phyloP scores from a whole-genome alignment of 129 eudicot species.

The Helichrysum umbraculigerum region DNA sequence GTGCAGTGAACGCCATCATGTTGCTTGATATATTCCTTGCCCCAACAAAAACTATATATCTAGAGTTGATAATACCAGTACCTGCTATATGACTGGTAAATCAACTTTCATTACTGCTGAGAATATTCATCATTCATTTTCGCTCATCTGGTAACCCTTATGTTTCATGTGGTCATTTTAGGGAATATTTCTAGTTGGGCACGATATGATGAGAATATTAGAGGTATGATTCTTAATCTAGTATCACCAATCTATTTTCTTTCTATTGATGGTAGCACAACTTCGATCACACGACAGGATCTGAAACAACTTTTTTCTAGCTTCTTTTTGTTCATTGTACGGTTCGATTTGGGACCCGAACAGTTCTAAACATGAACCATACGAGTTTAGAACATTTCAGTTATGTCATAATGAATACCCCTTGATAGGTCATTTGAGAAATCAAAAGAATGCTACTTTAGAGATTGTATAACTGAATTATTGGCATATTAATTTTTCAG shows the following conservation, averaged over 20 bases:
- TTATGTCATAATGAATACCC: background rate
- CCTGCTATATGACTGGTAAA: constrained; percentile 81
- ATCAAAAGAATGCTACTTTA: background rate
- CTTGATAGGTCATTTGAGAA: background rate
- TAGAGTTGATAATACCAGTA: constrained; percentile 74
- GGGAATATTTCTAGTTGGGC: constrained; percentile 78
- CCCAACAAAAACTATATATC: constrained; percentile 55
- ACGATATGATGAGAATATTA: constrained; percentile 59
- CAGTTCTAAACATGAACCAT: background rate
- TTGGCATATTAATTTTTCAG: constrained; percentile 39
- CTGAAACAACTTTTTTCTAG: no score
- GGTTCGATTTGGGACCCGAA: background rate
- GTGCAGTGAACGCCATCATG: constrained; percentile 87
- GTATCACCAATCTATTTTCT: background rate
- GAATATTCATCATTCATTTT: background rate
- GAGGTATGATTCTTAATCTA: constrained; percentile 50
- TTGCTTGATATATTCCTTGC: constrained; percentile 79
- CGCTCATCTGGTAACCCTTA: constrained; percentile 1
- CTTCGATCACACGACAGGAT: background rate
- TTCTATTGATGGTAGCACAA: background rate
- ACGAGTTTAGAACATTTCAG: no score
- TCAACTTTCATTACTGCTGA: background rate
- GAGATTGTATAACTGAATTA: background rate
- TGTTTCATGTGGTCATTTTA: constrained; percentile 29
- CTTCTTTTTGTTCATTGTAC: background rate